Base-by-base conservation (phyloP, 2,329 filamentous ascomycete species). In the Verticillium klebahnii region DNA sequence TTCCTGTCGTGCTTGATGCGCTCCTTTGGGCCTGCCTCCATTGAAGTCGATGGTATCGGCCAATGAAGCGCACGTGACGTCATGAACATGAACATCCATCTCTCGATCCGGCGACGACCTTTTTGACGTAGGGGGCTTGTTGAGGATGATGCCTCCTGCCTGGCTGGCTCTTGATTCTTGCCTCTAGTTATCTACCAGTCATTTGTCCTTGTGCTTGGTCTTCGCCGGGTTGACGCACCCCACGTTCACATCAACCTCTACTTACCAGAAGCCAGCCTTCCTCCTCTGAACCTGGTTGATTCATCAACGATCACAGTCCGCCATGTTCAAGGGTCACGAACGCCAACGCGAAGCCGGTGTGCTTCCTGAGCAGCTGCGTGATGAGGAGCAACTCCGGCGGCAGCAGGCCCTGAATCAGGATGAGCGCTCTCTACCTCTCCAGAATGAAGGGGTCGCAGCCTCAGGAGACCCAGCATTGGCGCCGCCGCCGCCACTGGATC, bases 311-410 rank as follows among this genome's bases (percentile, higher is more conserved):
- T 14, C 34, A 36, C 34, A 8, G n/a, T 34, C 14, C 19, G 56
- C 19, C 40, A 64, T 64, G 63, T 60, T 64, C 37, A 64, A 62
- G 60, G 60, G 62, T 17, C 56, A 23, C n/a, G 45, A 23, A 23
- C n/a, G 19, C 19, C 45, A 52, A 19, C 45, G 19, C 19, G 45
- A 52, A 2, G 45, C 45, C 5, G 45, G 45, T 9, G n/a, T 52
- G 3, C 12, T 25, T n/a, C 45, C 45, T 25, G 45, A 14, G 45
- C 45, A 50, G 40, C n/a, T 6, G 19, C 40, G 40, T n/a, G 40
- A 3, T 29, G 29, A 29, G 29, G 29, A 29, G 29, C 29, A 29
- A 5, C 29, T 29, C 3, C 29, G 29, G 29, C 29, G 5, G 29
- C 29, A 50, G 40, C 40, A 25, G 11, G 8, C 14, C 7, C 9